Conservation (phyloP, 768 basidiomycete species). For the Omphalotus guepiniiformis region DNA sequence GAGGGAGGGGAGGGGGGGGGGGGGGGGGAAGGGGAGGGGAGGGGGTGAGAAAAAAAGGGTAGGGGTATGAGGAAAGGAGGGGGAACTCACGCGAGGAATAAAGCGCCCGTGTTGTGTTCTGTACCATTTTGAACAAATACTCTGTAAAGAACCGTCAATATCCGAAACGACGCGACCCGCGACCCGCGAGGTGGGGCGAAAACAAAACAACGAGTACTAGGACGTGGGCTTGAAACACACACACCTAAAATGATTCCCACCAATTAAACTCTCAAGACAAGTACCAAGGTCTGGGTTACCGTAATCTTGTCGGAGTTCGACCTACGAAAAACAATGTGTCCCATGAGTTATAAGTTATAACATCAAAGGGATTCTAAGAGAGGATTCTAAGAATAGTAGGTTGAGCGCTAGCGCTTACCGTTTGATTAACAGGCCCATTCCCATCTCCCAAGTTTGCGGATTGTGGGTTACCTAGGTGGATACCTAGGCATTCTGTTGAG, state of each 20-base stretch:
- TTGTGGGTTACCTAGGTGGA: constrained; percentile 63
- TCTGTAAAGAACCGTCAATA: too few species aligned
- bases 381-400: constrained; percentile 34
- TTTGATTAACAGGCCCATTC: constrained; percentile 51
- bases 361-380: background rate
- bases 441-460: constrained; percentile 79
- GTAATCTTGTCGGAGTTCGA: constrained; percentile 75
- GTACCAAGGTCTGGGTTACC: constrained; percentile 60
- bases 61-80: background rate
- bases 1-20: too few species aligned
- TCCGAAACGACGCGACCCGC: too few species aligned
- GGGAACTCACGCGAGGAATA: constrained; percentile 54
- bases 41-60: too few species aligned
- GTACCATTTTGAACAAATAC: constrained; percentile 34
- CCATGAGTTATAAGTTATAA: constrained; percentile 23
- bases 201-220: background rate
- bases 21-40: too few species aligned
- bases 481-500: constrained; percentile 66
- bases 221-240: constrained; percentile 18
- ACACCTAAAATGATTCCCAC: constrained; percentile 78
- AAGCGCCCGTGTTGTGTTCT: constrained; percentile 37
- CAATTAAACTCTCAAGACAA: constrained; percentile 72
- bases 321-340: too few species aligned
- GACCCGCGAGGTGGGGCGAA: background rate
- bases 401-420: constrained; percentile 31